These are phyloP conservation scores for Polytolypa hystricis DNA, from an alignment of 2,329 filamentous ascomycete species.

Conservation along the genomic window DNA sequence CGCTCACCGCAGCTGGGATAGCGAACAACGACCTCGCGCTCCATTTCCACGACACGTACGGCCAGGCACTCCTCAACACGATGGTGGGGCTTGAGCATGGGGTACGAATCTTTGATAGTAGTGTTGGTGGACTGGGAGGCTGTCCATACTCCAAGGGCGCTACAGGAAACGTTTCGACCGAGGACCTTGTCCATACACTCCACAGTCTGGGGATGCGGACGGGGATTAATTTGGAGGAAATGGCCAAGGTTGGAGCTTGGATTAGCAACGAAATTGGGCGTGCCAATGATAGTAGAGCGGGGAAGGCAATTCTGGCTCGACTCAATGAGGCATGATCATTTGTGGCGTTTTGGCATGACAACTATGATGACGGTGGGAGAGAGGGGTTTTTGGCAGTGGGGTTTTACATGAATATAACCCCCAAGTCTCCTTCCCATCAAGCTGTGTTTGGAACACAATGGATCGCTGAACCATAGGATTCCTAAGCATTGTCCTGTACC, in stretches of 20 bases:
- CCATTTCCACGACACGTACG: conserved; percentile 58
- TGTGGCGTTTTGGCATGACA: no score
- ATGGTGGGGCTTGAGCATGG: conserved; percentile 53
- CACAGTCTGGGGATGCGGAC: conserved; percentile 51
- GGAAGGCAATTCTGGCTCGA: conserved; percentile 40
- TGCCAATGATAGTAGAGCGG: conserved; percentile 42
- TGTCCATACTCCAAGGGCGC: conserved; percentile 56
- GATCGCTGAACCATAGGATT: no score
- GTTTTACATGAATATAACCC: no score
- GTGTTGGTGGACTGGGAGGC: conserved; percentile 52
- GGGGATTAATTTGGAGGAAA: conserved; percentile 45
- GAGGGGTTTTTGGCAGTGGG: no score
- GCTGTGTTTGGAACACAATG: no score
- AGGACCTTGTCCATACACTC: conserved; percentile 51
- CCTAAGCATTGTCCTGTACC: no score
- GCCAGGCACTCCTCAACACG: conserved; percentile 53
- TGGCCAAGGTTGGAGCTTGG: conserved; percentile 46
- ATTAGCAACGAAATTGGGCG: conserved; percentile 44
- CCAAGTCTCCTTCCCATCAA: no score
- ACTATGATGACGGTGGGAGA: no score
- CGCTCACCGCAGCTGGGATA: conserved; percentile 49
- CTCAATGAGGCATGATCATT: no score
- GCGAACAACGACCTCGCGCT: conserved; percentile 49
- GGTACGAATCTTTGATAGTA: conserved; percentile 52
- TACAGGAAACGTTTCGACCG: conserved; percentile 54